Evolutionary conservation across 257 asterid genomes (phyloP).

Genomic region (Asclepias syriaca): DNA sequence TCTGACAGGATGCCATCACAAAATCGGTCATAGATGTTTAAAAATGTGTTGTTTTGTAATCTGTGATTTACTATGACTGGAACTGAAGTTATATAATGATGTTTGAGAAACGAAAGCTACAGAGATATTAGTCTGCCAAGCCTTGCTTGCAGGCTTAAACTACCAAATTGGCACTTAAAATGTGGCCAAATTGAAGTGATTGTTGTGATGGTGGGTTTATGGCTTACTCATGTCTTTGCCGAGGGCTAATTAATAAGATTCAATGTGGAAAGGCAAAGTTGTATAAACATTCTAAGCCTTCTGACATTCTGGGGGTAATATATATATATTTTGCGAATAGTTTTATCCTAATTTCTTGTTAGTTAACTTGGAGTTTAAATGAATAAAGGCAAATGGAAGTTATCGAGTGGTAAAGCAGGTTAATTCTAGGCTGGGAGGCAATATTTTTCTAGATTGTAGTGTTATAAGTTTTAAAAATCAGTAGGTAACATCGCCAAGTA

Average conservation of each 20-base stretch:
- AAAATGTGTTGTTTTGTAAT: slow-evolving; percentile 24
- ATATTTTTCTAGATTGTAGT: no score
- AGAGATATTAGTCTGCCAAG: slow-evolving; percentile 21
- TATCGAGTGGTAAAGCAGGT: no score
- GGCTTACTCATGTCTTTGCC: slow-evolving; percentile 35
- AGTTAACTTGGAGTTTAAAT: no score
- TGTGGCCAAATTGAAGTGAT: slow-evolving; percentile 18
- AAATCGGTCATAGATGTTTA: slow-evolving; percentile 43
- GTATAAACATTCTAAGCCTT: slow-evolving; percentile 13
- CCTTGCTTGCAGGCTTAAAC: slow-evolving; percentile 28
- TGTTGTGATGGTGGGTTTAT: slow-evolving; percentile 48
- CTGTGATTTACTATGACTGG: slow-evolving; percentile 40
- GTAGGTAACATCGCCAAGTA: no score
- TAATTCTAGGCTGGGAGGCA: no score
- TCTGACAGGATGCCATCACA: slow-evolving; percentile 73
- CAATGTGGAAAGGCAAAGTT: slow-evolving; percentile 19
- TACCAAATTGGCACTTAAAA: slow-evolving; percentile 34
- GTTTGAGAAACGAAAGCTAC: slow-evolving; percentile 44
- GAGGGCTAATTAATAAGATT: slow-evolving; percentile 21
- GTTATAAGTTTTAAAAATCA: no score
- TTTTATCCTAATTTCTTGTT: not conserved
- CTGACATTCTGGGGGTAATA: not conserved
- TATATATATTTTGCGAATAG: not conserved
- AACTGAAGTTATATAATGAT: slow-evolving; percentile 24
- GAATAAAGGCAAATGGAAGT: no score